Evolutionary conservation across 2,329 filamentous ascomycete species (phyloP).

Genomic region (Penicillium sp.): DNA sequence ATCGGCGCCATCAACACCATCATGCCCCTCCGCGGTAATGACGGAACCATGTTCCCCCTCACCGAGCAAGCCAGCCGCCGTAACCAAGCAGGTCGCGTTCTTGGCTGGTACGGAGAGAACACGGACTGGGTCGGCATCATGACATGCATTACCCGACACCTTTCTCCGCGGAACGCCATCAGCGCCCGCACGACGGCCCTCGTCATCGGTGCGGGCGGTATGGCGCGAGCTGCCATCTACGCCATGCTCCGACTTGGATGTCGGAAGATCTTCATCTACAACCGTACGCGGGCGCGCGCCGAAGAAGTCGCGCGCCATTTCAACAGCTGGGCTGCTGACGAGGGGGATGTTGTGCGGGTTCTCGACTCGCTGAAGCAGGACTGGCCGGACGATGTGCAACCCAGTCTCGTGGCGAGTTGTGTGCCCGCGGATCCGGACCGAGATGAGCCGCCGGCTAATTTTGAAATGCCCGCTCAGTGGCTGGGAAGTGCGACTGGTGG

Average conservation of each 20-base stretch:
- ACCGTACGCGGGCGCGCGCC: constrained; percentile 69
- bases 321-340: constrained; percentile 52
- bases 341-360: constrained; percentile 50
- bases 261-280: constrained; percentile 73
- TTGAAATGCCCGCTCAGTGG: constrained; percentile 70
- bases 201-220: constrained; percentile 66
- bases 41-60: constrained; percentile 40
- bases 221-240: constrained; percentile 77
- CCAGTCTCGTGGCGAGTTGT: constrained; percentile 75
- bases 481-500: constrained; percentile 72
- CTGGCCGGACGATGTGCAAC: constrained; percentile 68
- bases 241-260: constrained; percentile 77
- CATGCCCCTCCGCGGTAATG: constrained; percentile 43
- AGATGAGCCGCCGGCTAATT: constrained; percentile 66
- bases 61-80: constrained; percentile 44
- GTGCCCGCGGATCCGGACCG: constrained; percentile 71
- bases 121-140: constrained; percentile 49
- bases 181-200: constrained; percentile 55
- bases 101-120: constrained; percentile 49
- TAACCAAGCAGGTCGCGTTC: constrained; percentile 44
- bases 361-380: constrained; percentile 59
- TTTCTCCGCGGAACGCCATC: constrained; percentile 55
- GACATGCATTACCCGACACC: constrained; percentile 44
- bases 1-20: constrained; percentile 50
- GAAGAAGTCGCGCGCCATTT: constrained; percentile 70